These are phyloP conservation scores for Mycena alexandri DNA, from an alignment of 768 basidiomycete species.

Conservation along the genomic window DNA sequence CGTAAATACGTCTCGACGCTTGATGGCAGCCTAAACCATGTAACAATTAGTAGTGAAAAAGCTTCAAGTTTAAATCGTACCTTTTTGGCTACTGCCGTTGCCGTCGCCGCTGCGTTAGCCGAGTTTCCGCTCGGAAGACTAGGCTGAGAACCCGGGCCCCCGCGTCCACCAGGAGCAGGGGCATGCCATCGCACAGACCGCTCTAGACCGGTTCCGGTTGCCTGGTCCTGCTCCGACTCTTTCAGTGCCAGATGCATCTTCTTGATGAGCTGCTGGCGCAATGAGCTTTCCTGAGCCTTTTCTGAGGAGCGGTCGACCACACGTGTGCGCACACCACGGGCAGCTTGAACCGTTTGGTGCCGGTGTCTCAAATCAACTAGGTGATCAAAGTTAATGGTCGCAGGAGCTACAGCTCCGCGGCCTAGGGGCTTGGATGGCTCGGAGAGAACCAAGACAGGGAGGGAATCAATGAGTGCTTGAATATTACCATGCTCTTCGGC, in stretches of 20 bases:
- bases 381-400: constrained; percentile 12
- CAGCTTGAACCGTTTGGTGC: constrained; percentile 35
- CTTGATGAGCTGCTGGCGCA: constrained; percentile 20
- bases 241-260: constrained; percentile 15
- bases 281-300: constrained; percentile 1
- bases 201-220: not conserved
- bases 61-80: not conserved
- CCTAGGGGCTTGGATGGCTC: constrained; percentile 13
- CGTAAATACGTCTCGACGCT: not conserved
- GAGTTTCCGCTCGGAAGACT: not conserved
- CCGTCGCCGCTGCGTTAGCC: not conserved
- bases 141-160: not conserved
- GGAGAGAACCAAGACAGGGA: not conserved
- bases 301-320: not conserved
- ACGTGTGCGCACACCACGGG: constrained; percentile 16
- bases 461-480: not conserved
- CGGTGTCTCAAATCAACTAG: constrained; percentile 26
- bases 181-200: not conserved
- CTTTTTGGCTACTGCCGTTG: not conserved
- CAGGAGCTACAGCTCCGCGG: not conserved
- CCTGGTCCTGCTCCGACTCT: constrained; percentile 14
- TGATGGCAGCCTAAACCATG: not conserved
- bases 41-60: not conserved
- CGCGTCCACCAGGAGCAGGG: not conserved
- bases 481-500: not conserved